Conservation (phyloP, 176 grass and related monocot genomes). For the Oryza glumipatula region DNA sequence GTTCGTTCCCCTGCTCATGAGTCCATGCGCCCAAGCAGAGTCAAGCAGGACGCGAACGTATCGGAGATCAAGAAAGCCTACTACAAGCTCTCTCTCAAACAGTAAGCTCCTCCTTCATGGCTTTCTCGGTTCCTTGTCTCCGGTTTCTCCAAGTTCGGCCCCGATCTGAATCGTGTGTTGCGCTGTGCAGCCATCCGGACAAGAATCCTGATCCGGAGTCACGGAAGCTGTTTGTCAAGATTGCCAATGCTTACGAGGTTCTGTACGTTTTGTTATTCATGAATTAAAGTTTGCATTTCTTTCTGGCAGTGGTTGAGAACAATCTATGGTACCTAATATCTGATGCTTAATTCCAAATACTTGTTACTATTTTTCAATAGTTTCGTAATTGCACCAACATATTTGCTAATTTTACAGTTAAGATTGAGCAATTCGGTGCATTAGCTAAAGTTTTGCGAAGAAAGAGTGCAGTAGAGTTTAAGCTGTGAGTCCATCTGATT, state of each 20-base stretch:
- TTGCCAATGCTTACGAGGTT: constrained; percentile 92
- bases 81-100: constrained; percentile 95
- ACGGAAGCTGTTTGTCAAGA: constrained; percentile 85
- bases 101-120: constrained; percentile 41
- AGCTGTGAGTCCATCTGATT: constrained; percentile 12
- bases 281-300: constrained; percentile 4
- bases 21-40: constrained; percentile 30
- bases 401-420: background rate
- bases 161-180: background rate
- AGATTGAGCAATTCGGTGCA: background rate
- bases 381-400: background rate
- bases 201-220: constrained; percentile 96
- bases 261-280: background rate
- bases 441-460: background rate
- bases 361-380: background rate
- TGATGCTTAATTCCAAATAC: background rate
- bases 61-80: constrained; percentile 96
- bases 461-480: background rate
- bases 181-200: constrained; percentile 78
- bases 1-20: background rate
- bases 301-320: background rate
- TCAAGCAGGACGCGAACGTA: constrained; percentile 81
- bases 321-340: background rate
- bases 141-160: constrained; percentile 13
- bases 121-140: background rate